Percentiles rank a stretch among this genome's conserved stretches.
These are phyloP conservation scores for Baudoinia panamericana DNA, from an alignment of 495 filamentous ascomycete genomes.

Conservation along the genomic window DNA sequence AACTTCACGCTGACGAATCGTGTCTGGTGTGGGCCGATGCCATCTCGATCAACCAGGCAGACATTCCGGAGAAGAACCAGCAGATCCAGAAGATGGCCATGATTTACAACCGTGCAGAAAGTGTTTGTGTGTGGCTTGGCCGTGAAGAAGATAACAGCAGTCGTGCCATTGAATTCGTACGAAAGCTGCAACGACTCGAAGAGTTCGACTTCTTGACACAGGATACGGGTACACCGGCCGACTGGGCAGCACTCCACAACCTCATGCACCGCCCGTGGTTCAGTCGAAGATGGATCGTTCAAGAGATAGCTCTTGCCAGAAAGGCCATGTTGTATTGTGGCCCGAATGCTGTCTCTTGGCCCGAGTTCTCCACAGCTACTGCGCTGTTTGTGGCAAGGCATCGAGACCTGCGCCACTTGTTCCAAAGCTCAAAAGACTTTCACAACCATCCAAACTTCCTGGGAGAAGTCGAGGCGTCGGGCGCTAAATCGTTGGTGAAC, in stretches of 20 bases:
- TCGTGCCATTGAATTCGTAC: constrained; percentile 16
- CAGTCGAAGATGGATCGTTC: constrained; percentile 20
- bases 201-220: constrained; percentile 16
- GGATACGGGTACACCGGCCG: constrained; percentile 1
- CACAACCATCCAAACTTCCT: constrained; percentile 17
- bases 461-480: constrained; percentile 15
- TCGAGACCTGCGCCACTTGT: constrained; percentile 16
- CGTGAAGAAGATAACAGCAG: constrained; percentile 12
- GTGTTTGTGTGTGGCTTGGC: constrained; percentile 19
- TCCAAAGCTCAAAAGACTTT: constrained; percentile 11
- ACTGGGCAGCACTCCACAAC: constrained; percentile 16
- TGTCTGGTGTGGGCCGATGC: constrained; percentile 9
- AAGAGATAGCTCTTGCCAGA: constrained; percentile 18
- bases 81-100: constrained; percentile 18
- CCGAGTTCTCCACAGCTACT: constrained; percentile 15
- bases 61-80: constrained; percentile 12
- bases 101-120: constrained; percentile 16
- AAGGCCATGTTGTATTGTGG: constrained; percentile 15
- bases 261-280: constrained; percentile 22
- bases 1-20: constrained; percentile 1
- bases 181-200: constrained; percentile 9
- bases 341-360: constrained; percentile 13
- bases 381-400: constrained; percentile 10
- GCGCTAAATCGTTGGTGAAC: constrained; percentile 12
- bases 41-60: constrained; percentile 11